These are phyloP conservation scores for Backusella tuberculispora DNA, from an alignment of 192 early-diverging fungal species.

Conservation along the genomic window DNA sequence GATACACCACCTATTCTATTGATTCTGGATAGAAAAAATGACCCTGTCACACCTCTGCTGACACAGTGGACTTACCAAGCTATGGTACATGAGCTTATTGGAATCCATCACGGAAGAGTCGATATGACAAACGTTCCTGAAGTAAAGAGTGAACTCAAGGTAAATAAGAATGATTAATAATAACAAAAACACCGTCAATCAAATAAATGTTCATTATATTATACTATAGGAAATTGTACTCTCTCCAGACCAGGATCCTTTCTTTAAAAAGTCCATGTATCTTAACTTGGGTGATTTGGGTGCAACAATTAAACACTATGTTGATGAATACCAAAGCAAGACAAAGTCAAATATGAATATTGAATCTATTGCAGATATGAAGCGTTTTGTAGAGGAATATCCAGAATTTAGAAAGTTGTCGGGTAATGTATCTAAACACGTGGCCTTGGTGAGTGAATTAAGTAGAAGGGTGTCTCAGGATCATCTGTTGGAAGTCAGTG, in stretches of 20 bases:
- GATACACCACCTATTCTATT: conserved; percentile 88
- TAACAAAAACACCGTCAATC: not conserved
- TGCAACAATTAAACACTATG: conserved; percentile 90
- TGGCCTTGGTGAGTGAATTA: conserved; percentile 95
- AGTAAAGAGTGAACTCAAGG: conserved; percentile 81
- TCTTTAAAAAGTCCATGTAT: conserved; percentile 90
- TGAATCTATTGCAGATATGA: conserved; percentile 98
- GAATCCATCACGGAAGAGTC: conserved; percentile 90
- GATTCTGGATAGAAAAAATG: conserved; percentile 92
- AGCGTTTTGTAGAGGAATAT: conserved; percentile 98
- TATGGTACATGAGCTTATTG: conserved; percentile 95
- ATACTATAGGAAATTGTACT: conserved; percentile 83
- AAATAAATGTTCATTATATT: no score
- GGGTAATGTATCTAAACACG: conserved; percentile 98
- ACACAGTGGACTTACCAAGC: conserved; percentile 99
- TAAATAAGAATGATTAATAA: conserved; percentile 25
- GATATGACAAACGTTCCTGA: conserved; percentile 87
- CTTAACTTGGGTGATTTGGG: conserved; percentile 96
- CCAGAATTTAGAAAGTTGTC: conserved; percentile 96
- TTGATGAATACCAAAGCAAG: conserved; percentile 92
- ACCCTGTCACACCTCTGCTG: conserved; percentile 93
- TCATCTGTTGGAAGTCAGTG: conserved; percentile 82
- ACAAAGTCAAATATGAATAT: conserved; percentile 90
- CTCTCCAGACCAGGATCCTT: conserved; percentile 87
- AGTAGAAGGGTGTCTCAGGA: conserved; percentile 78